Evolutionary conservation across 1,284 basidiomycete species (phyloP).

Genomic region (Clitocybe nebularis): DNA sequence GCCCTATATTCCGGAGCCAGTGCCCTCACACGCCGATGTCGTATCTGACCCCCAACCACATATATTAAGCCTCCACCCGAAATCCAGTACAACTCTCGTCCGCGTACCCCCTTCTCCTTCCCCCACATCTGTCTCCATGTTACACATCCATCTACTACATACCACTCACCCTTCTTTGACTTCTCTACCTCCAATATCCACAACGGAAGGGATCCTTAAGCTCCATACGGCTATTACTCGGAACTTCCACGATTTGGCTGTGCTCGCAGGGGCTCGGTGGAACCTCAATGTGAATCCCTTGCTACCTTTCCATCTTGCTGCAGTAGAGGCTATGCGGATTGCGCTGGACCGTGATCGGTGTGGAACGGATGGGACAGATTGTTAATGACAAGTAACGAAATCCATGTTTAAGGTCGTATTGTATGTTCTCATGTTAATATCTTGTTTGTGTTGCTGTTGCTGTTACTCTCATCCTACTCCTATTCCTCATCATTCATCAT

Average conservation of each 20-base stretch:
- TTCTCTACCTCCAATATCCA: conserved; percentile 26
- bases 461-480: not conserved
- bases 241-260: conserved; percentile 63
- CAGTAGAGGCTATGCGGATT: conserved; percentile 54
- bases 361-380: not conserved
- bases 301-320: conserved; percentile 67
- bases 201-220: conserved; percentile 26
- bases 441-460: not conserved
- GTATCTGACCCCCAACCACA: conserved; percentile 19
- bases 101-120: conserved; percentile 41
- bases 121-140: conserved; percentile 43
- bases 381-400: not conserved
- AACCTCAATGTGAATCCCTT: conserved; percentile 41
- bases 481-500: not conserved
- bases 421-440: not conserved
- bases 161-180: conserved; percentile 32
- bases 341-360: conserved; percentile 28
- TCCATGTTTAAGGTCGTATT: not conserved
- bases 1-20: conserved; percentile 31
- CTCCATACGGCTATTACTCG: conserved; percentile 56
- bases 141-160: conserved; percentile 60
- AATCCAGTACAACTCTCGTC: conserved; percentile 54
- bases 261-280: conserved; percentile 53
- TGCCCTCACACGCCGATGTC: conserved; percentile 11
- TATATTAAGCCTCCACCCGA: conserved; percentile 42